Evolutionary conservation across 2,329 filamentous ascomycete species (phyloP), one percentile per base, ranked within the genome.

Genomic region (Trichoderma koningii): DNA sequence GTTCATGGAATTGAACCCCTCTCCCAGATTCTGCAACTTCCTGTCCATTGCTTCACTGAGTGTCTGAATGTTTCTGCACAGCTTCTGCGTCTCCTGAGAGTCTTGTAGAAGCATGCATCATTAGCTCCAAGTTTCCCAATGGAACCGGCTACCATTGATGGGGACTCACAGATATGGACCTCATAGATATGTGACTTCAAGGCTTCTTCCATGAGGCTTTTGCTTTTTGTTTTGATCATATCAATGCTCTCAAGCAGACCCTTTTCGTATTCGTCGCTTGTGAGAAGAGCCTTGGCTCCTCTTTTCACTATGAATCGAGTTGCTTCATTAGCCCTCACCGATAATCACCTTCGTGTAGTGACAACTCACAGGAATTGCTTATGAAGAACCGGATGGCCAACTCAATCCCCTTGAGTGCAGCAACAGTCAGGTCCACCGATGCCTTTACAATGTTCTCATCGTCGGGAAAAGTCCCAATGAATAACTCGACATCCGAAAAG

Each of bases 361-460:
- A 30, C n/a, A 30, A 30, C 28, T 30, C 28, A 62, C 59, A 41
- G 17, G 38, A 34, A 28, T 62, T 52, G n/a, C 51, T 62, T 7
- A 17, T 62, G 28, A 62, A 62, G 23, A 62, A 62, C 3, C 51
- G 38, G 7, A 62, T 62, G 2, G 48, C 48, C 10, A 26, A 5
- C 45, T 62, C 59, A 15, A 62, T 38, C 5, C 23, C 59, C 14
- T 44, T 26, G 5, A 62, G 51, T 9, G 48, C 53, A 7, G 23
- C n/a, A 4, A 53, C 30, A 5, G 38, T 62, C 7, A 62, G 17
- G 17, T 62, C 48, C 9, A 62, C 38, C 1, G 59, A 62, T 34
- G 59, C 59, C 7, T 55, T 62, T 34, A 19, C 5, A 3, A 62
- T 55, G 9, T 62, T 62, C 7, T 21, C 21, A 21, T 62, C 59